These are phyloP conservation scores for Tilletia horrida DNA, from an alignment of 1,284 basidiomycete genomes.

Conservation along the genomic window DNA sequence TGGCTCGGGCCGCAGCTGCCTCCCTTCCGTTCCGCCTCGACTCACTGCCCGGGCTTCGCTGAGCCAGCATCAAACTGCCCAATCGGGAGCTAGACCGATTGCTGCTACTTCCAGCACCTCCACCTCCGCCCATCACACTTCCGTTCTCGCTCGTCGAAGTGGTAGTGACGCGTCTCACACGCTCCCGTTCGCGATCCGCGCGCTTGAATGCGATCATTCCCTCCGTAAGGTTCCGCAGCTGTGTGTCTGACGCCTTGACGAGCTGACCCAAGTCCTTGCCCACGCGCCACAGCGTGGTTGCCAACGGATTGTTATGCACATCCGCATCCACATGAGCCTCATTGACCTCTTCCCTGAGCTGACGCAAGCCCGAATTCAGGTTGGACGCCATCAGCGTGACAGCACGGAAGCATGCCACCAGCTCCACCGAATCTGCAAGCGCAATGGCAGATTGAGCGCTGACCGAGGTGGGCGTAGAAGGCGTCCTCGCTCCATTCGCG, in stretches of 20 bases:
- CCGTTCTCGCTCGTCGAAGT: conserved; percentile 10
- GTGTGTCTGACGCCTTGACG: conserved; percentile 11
- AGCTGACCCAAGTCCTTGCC: conserved; percentile 13
- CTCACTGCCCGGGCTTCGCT: conserved; percentile 8
- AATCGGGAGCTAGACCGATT: conserved; percentile 3
- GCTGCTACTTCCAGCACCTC: conserved; percentile 1
- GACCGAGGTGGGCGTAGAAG: conserved; percentile 9
- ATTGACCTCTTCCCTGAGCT: conserved; percentile 3
- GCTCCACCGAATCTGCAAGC: conserved; percentile 3
- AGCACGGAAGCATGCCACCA: conserved; percentile 7
- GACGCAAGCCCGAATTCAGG: conserved; percentile 12
- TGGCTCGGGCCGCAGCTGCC: neutral
- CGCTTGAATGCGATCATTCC: conserved; percentile 14
- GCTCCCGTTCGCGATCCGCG: conserved; percentile 7
- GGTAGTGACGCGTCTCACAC: neutral
- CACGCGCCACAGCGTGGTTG: conserved; percentile 1
- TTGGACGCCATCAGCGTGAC: conserved; percentile 13
- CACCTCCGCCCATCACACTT: conserved; percentile 1
- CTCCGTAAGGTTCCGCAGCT: conserved; percentile 13
- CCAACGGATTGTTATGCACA: conserved; percentile 13
- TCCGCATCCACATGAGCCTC: conserved; percentile 13
- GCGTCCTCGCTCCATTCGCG: conserved; percentile 10
- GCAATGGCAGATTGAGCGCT: neutral
- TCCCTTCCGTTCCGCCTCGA: neutral
- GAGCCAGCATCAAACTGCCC: conserved; percentile 7